Conservation (phyloP, 2,329 filamentous ascomycete genomes). For the Botrytis byssoidea region DNA sequence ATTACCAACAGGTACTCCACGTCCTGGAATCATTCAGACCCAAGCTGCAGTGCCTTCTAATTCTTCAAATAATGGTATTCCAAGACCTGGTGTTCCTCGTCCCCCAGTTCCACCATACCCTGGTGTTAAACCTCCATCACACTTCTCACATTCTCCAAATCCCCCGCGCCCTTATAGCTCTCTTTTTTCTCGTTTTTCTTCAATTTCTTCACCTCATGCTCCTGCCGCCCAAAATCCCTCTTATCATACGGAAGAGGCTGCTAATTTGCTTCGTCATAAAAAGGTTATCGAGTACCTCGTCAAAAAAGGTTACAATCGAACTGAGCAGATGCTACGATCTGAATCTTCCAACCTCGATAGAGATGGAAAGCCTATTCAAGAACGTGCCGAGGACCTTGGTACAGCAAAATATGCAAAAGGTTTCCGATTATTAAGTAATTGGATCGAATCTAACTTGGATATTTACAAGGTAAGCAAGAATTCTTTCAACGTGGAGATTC, state of each 20-base stretch:
- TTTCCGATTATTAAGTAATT: slow-evolving; percentile 71
- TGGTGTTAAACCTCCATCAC: not conserved
- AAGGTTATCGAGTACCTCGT: slow-evolving; percentile 91
- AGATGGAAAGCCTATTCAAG: slow-evolving; percentile 72
- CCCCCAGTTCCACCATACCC: not conserved
- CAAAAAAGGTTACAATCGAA: slow-evolving; percentile 91
- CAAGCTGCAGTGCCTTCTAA: not conserved
- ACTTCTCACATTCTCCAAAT: not conserved
- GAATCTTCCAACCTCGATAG: slow-evolving; percentile 83
- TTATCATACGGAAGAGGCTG: not conserved
- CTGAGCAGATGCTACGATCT: slow-evolving; percentile 87
- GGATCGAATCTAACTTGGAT: slow-evolving; percentile 89
- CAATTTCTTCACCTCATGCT: not conserved
- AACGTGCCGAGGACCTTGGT: slow-evolving; percentile 64
- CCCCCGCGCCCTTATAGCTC: not conserved
- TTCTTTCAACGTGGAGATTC: no score
- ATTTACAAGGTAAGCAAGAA: slow-evolving; percentile 72
- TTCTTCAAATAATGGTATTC: not conserved
- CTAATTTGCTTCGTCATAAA: not conserved
- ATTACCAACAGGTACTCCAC: not conserved
- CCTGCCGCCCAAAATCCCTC: not conserved
- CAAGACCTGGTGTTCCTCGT: not conserved
- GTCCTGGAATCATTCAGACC: not conserved
- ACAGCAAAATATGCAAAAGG: slow-evolving; percentile 76
- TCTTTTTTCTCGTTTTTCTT: not conserved